These are phyloP conservation scores for Diutina ranongensis DNA, from an alignment of 1,139 yeast species.

Conservation along the genomic window DNA sequence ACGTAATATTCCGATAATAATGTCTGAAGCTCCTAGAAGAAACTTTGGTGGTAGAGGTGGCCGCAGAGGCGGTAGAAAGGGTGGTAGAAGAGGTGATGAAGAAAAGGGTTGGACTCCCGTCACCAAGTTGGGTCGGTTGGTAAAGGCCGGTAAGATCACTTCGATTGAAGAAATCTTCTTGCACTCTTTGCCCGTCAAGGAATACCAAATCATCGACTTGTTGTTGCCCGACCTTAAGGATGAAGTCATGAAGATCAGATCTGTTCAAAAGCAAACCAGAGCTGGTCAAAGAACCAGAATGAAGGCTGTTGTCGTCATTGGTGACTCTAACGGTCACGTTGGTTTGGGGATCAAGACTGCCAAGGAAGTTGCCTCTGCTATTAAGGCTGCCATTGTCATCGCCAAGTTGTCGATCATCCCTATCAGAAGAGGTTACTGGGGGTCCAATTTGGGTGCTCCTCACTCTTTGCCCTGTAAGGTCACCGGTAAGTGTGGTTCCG, in stretches of 20 bases:
- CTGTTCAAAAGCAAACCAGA: conserved; percentile 99
- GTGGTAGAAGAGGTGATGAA: conserved; percentile 51
- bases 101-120: conserved; percentile 99
- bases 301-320: conserved; percentile 99
- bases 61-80: conserved; percentile 21
- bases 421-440: conserved; percentile 99
- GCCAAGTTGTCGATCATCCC: conserved; percentile 99
- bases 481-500: conserved; percentile 99
- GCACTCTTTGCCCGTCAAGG: conserved; percentile 99
- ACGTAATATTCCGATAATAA: conserved; percentile 75
- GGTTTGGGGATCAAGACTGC: conserved; percentile 99
- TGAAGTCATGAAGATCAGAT: conserved; percentile 99
- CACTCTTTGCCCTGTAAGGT: conserved; percentile 98
- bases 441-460: conserved; percentile 98
- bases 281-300: conserved; percentile 99
- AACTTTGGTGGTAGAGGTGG: conserved; percentile 36
- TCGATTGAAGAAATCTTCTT: conserved; percentile 97
- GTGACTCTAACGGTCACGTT: conserved; percentile 99
- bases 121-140: conserved; percentile 99
- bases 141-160: conserved; percentile 96
- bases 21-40: conserved; percentile 59
- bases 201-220: conserved; percentile 96
- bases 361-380: conserved; percentile 99
- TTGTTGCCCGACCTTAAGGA: conserved; percentile 94
- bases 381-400: conserved; percentile 98